phyloP scores from a whole-genome alignment of 2,329 filamentous ascomycete genomes.

The Colletotrichum musae region DNA sequence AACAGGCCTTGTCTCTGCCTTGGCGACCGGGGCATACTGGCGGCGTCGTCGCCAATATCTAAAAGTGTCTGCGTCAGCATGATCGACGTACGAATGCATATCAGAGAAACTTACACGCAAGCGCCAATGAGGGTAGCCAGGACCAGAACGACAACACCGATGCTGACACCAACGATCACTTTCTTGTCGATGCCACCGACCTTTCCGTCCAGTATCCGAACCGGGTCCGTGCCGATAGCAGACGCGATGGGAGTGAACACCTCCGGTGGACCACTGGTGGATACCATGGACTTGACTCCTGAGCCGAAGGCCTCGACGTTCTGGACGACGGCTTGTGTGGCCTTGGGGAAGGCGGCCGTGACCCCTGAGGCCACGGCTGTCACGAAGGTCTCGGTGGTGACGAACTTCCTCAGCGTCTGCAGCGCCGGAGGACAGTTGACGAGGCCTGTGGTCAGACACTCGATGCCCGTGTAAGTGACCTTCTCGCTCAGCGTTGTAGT shows the following conservation, averaged over 20 bases:
- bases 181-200: constrained; percentile 57
- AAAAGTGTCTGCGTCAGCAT: not conserved
- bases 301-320: constrained; percentile 24
- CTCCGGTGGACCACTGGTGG: constrained; percentile 13
- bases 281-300: constrained; percentile 5
- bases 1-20: not conserved
- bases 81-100: not conserved
- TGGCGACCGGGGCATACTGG: constrained; percentile 8
- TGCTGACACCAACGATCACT: constrained; percentile 63
- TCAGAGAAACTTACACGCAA: constrained; percentile 14
- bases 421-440: constrained; percentile 66
- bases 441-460: constrained; percentile 58
- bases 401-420: constrained; percentile 59
- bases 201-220: constrained; percentile 28
- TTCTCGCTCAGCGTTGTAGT: constrained; percentile 49
- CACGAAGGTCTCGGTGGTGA: constrained; percentile 55
- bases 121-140: constrained; percentile 49
- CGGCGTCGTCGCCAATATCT: constrained; percentile 11
- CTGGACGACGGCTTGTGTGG: constrained; percentile 6
- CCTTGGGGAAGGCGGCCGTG: constrained; percentile 53
- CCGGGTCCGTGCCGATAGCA: not conserved
- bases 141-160: constrained; percentile 61
- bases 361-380: constrained; percentile 57
- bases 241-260: constrained; percentile 18
- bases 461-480: constrained; percentile 58